Conservation (phyloP, 352 stramenopile species). For the Phytophthora idaei region DNA sequence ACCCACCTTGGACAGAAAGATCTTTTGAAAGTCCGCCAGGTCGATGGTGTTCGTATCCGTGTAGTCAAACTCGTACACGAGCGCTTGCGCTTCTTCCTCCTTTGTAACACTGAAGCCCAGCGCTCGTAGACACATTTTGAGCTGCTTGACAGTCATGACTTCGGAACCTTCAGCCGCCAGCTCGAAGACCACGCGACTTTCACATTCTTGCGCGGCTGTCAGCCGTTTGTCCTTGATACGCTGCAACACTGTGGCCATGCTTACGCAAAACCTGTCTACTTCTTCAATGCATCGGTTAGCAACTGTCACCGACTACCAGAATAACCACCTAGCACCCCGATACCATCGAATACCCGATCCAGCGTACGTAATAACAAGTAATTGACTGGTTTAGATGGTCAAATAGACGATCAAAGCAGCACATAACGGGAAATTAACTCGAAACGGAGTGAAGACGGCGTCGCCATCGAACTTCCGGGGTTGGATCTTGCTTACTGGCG, state of each 20-base stretch:
- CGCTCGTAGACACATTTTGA: slow-evolving; percentile 41
- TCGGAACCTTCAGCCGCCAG: slow-evolving; percentile 19
- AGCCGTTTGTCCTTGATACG: slow-evolving; percentile 36
- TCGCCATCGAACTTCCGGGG: not conserved
- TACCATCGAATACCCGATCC: no score
- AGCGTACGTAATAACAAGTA: slow-evolving; percentile 14
- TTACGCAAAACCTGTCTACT: not conserved
- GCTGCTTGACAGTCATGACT: slow-evolving; percentile 35
- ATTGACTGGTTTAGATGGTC: slow-evolving; percentile 25
- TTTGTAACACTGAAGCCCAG: slow-evolving; percentile 33
- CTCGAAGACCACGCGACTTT: slow-evolving; percentile 35
- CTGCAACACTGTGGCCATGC: slow-evolving; percentile 26
- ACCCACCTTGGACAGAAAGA: slow-evolving; percentile 51
- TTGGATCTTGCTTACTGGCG: slow-evolving; percentile 34
- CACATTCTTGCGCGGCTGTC: slow-evolving; percentile 31
- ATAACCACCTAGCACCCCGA: not conserved
- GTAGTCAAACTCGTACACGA: slow-evolving; percentile 61
- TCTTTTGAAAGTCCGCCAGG: slow-evolving; percentile 46
- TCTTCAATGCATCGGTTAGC: slow-evolving; percentile 14
- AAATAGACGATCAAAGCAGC: slow-evolving; percentile 7
- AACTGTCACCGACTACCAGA: slow-evolving; percentile 5
- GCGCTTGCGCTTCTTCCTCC: slow-evolving; percentile 24
- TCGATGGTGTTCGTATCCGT: slow-evolving; percentile 34
- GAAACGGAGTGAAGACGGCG: not conserved
- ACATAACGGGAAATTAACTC: slow-evolving; percentile 10